phyloP scores from a whole-genome alignment of 208 protist genomes.

The Porcisia deanei region DNA sequence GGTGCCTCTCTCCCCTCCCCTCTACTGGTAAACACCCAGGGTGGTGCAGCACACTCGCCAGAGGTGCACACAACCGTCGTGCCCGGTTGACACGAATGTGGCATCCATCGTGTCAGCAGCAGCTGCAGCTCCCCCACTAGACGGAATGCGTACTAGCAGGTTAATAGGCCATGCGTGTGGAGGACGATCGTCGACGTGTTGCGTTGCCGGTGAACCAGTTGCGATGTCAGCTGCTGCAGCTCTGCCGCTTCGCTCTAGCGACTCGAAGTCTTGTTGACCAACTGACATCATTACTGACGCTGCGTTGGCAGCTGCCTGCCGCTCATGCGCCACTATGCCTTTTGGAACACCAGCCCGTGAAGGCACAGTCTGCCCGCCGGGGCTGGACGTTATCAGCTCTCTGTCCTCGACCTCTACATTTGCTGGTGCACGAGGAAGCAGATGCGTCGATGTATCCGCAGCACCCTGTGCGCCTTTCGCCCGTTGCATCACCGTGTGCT shows the following conservation, averaged over 20 bases:
- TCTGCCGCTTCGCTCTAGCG: slow-evolving; percentile 4
- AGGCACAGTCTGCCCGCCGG: not conserved
- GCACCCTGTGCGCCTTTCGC: not conserved
- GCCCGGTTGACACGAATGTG: slow-evolving; percentile 3
- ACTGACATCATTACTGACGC: not conserved
- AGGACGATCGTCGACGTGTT: not conserved
- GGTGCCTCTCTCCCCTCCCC: not conserved
- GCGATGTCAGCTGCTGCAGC: not conserved
- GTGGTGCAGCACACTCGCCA: slow-evolving; percentile 6
- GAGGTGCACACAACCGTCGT: slow-evolving; percentile 24
- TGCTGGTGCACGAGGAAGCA: not conserved
- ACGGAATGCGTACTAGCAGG: slow-evolving; percentile 9
- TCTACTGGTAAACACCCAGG: not conserved
- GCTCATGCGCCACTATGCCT: not conserved
- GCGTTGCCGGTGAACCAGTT: not conserved
- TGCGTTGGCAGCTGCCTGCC: not conserved
- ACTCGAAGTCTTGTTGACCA: slow-evolving; percentile 6
- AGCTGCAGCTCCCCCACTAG: not conserved
- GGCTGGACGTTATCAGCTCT: too few species aligned
- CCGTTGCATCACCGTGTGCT: not conserved
- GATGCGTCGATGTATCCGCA: not conserved
- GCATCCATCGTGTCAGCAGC: not conserved
- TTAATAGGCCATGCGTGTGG: slow-evolving; percentile 2
- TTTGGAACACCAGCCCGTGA: not conserved
- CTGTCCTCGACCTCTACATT: not conserved